phyloP scores from a whole-genome alignment of 192 early-diverging fungal genomes.

The Coemansia sp. region DNA sequence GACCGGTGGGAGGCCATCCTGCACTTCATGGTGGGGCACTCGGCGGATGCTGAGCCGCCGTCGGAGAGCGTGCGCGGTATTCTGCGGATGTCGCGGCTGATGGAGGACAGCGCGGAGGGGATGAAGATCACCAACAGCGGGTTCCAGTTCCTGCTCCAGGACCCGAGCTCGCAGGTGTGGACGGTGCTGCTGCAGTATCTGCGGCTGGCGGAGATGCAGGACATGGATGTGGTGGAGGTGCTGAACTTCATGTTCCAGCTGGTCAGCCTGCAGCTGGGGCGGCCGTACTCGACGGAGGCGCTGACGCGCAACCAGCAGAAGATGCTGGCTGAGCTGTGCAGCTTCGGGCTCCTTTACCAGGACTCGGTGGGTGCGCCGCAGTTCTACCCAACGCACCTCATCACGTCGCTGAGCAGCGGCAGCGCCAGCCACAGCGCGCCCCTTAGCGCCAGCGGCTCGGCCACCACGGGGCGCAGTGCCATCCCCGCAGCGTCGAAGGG shows the following conservation, averaged over 20 bases:
- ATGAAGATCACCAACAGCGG: conserved; percentile 91
- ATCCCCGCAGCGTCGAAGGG: neutral
- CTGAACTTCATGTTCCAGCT: conserved; percentile 94
- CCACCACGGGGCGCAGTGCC: neutral
- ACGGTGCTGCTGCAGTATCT: conserved; percentile 92
- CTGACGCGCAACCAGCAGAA: conserved; percentile 80
- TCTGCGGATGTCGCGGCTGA: conserved; percentile 74
- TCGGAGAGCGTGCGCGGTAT: conserved; percentile 72
- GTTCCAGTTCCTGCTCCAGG: conserved; percentile 96
- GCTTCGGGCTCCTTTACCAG: conserved; percentile 90
- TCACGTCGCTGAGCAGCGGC: conserved; percentile 78
- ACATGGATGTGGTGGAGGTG: conserved; percentile 93
- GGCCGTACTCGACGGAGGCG: conserved; percentile 83
- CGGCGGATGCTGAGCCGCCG: conserved; percentile 58
- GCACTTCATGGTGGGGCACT: conserved; percentile 91
- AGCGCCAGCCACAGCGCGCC: conserved; percentile 11
- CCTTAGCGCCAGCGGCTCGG: conserved; percentile 30
- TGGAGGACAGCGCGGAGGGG: conserved; percentile 47
- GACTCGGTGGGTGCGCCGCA: conserved; percentile 67
- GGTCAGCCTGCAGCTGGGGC: conserved; percentile 85
- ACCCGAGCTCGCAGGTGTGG: conserved; percentile 95
- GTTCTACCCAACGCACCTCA: conserved; percentile 92
- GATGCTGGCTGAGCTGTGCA: conserved; percentile 84
- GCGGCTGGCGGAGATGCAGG: conserved; percentile 66
- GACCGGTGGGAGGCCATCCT: conserved; percentile 90